Conservation (phyloP, 768 basidiomycete genomes). For the Rhizopogon vulgaris region DNA sequence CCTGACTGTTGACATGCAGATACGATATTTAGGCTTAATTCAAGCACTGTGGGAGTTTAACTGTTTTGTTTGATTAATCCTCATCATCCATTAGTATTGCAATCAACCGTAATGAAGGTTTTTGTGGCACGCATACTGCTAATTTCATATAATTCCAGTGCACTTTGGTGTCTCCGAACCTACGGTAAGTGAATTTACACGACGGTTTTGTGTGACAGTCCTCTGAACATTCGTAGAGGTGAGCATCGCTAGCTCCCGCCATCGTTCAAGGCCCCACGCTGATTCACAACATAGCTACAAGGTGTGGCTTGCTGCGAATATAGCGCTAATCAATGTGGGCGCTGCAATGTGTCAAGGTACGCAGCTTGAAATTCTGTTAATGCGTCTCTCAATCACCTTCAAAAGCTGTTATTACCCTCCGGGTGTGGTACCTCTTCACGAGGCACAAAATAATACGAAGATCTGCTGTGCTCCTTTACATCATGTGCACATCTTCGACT, state of each 20-base stretch:
- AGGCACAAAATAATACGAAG: not conserved
- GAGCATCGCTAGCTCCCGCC: not conserved
- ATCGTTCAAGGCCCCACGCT: not conserved
- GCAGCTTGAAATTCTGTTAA: not conserved
- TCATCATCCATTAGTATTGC: not conserved
- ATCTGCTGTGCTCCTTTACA: not conserved
- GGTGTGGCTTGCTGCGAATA: not conserved
- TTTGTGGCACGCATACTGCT: not conserved
- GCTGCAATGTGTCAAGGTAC: slow-evolving; percentile 6
- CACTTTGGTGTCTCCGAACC: not conserved
- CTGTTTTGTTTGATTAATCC: not conserved
- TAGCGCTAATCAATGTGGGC: not conserved
- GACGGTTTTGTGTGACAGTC: not conserved
- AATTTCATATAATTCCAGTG: not conserved
- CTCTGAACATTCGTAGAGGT: not conserved
- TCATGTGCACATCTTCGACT: not conserved
- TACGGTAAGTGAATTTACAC: not conserved
- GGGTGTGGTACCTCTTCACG: slow-evolving; percentile 8
- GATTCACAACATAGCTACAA: not conserved
- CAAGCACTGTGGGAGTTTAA: not conserved
- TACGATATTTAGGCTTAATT: slow-evolving; percentile 4
- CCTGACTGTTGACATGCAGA: not conserved
- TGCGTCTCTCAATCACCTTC: not conserved
- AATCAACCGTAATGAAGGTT: not conserved
- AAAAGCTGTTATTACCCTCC: slow-evolving; percentile 5